Percentiles rank a stretch among this genome's conserved stretches.
These are phyloP conservation scores for Coemansia sp. DNA, from an alignment of 192 early-diverging fungal species.

Conservation along the genomic window DNA sequence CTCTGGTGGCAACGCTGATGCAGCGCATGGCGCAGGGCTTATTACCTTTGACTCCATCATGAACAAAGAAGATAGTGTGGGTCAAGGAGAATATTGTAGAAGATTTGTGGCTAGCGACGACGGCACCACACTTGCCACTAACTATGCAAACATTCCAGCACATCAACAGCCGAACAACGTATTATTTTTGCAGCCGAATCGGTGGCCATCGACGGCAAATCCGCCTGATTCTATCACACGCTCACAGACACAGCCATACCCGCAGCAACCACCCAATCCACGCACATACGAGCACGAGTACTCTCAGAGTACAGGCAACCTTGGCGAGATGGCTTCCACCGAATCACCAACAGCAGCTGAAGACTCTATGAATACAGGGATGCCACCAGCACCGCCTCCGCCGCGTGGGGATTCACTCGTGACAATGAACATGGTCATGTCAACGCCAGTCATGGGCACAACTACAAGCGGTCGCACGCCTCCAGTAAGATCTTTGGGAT, in stretches of 20 bases:
- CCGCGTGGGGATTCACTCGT: slow-evolving; percentile 35
- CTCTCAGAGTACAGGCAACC: slow-evolving; percentile 4
- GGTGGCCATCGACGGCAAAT: slow-evolving; percentile 18
- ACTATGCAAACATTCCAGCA: neutral
- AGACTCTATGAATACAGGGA: too few relatives aligned
- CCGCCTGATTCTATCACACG: slow-evolving; percentile 12
- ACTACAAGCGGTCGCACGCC: slow-evolving; percentile 2
- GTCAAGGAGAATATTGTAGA: slow-evolving; percentile 6
- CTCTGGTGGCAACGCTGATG: neutral
- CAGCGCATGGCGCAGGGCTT: slow-evolving; percentile 22
- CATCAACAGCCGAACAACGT: neutral
- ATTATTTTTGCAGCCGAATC: slow-evolving; percentile 5
- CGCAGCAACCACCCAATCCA: too few relatives aligned
- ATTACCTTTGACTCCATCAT: slow-evolving; percentile 13
- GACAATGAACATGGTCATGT: slow-evolving; percentile 25
- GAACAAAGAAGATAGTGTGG: neutral
- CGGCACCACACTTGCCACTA: slow-evolving; percentile 13
- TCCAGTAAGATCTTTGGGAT: slow-evolving; percentile 24
- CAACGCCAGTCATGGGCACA: slow-evolving; percentile 20
- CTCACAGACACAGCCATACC: neutral
- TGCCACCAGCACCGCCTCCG: slow-evolving; percentile 8
- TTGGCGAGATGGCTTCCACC: neutral
- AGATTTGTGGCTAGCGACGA: slow-evolving; percentile 31
- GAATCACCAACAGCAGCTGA: slow-evolving; percentile 4
- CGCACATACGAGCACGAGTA: too few relatives aligned